Evolutionary conservation across 352 stramenopile species (phyloP).

Genomic region (Albugo laibachii): DNA sequence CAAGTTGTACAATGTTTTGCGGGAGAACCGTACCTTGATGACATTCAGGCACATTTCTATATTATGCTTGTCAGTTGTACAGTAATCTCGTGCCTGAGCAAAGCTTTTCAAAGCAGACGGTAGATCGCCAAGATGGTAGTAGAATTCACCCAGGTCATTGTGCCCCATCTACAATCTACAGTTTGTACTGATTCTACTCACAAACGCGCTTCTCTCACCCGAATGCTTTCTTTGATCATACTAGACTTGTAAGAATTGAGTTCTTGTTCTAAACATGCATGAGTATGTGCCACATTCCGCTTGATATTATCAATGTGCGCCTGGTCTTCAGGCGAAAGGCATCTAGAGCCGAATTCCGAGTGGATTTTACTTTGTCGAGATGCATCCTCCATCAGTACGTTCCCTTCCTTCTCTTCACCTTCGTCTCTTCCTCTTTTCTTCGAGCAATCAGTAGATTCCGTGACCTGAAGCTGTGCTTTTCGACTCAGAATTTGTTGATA

Average conservation of each 20-base stretch:
- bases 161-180: constrained; percentile 44
- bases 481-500: constrained; percentile 12
- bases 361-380: constrained; percentile 5
- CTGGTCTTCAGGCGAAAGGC: constrained; percentile 11
- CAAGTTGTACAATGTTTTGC: background rate
- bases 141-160: constrained; percentile 77
- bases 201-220: constrained; percentile 16
- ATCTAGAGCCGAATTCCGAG: background rate
- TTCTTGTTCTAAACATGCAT: constrained; percentile 72
- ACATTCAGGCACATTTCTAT: constrained; percentile 82
- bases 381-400: constrained; percentile 26
- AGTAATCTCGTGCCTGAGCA: constrained; percentile 75
- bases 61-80: constrained; percentile 79
- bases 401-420: constrained; percentile 19
- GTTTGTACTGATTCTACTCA: background rate
- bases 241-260: constrained; percentile 83
- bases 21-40: constrained; percentile 32
- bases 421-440: background rate
- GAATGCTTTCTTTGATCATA: constrained; percentile 84
- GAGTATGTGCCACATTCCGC: constrained; percentile 35
- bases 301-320: constrained; percentile 41
- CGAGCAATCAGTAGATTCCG: too few relatives aligned
- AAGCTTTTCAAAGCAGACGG: constrained; percentile 64
- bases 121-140: constrained; percentile 67
- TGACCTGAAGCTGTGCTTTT: background rate